A percentile compares a stretch with the other conserved stretches of the same genome.
Conservation (phyloP, 192 early-diverging fungal species). For the Phlyctochytrium bullatum region DNA sequence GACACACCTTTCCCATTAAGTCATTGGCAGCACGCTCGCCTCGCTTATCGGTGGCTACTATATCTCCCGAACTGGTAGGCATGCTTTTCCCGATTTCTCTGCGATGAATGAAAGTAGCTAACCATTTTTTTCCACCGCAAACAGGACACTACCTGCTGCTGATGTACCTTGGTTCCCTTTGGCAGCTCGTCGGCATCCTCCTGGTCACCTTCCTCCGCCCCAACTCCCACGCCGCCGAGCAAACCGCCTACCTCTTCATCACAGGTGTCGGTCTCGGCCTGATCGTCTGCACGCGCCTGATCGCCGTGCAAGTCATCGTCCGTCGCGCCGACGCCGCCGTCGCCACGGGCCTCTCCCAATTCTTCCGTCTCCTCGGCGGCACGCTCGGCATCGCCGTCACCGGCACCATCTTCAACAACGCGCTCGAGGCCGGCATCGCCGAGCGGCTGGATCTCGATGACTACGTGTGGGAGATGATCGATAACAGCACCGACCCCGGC, state of each 20-base stretch:
- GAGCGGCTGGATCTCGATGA: not conserved
- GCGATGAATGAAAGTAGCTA: too few relatives aligned
- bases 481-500: not conserved
- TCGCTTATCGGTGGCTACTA: conserved; percentile 2
- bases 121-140: not conserved
- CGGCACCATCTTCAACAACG: conserved; percentile 24
- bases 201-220: conserved; percentile 64
- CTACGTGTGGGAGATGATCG: not conserved
- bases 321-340: conserved; percentile 61
- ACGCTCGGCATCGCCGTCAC: conserved; percentile 18
- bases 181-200: conserved; percentile 60
- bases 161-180: conserved; percentile 56
- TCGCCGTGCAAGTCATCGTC: conserved; percentile 72
- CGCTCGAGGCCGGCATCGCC: not conserved
- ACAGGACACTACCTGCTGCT: conserved; percentile 49
- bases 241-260: conserved; percentile 64
- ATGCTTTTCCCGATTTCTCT: not conserved
- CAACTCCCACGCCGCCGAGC: conserved; percentile 43
- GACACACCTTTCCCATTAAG: conserved; percentile 16
- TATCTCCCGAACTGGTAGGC: conserved; percentile 13
- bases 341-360: conserved; percentile 65
- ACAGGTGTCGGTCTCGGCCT: conserved; percentile 71
- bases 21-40: conserved; percentile 65
- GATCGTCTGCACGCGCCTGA: conserved; percentile 68
- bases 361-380: conserved; percentile 58